Percentiles rank a stretch among this genome's conserved stretches.
phyloP scores from a whole-genome alignment of 176 grass and related monocot genomes.

The Oryza meridionalis region DNA sequence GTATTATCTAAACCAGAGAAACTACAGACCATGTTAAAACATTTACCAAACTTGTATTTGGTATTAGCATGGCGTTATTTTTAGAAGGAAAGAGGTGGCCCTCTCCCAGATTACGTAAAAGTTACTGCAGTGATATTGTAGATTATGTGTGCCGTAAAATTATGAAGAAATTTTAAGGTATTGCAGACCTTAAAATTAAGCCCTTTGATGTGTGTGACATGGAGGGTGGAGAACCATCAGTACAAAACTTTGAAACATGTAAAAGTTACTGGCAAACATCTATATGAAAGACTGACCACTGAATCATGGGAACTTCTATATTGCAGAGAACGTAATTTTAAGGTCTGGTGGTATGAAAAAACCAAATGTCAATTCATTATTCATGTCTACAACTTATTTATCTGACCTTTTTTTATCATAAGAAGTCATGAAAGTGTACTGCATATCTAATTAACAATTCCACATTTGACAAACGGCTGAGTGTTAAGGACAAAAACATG shows the following conservation, averaged over 20 bases:
- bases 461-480: not conserved
- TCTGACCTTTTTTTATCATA: not conserved
- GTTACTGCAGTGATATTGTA: too few relatives aligned
- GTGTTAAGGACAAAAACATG: not conserved
- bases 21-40: slow-evolving; percentile 7
- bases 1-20: not conserved
- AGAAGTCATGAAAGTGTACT: not conserved
- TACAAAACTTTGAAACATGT: not conserved
- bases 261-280: not conserved
- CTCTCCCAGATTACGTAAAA: too few relatives aligned
- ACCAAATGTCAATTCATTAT: not conserved
- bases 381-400: not conserved
- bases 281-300: not conserved
- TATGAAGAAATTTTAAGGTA: too few relatives aligned
- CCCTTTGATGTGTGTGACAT: not conserved
- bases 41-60: slow-evolving; percentile 16
- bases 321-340: not conserved
- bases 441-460: not conserved
- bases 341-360: not conserved
- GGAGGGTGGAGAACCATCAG: not conserved
- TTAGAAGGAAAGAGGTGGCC: too few relatives aligned
- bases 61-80: not conserved
- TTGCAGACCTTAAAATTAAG: too few relatives aligned
- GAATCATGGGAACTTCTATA: not conserved
- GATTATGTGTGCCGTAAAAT: too few relatives aligned